Conservation (phyloP, 805 yeast genomes). For the Candida jianshihensis region DNA sequence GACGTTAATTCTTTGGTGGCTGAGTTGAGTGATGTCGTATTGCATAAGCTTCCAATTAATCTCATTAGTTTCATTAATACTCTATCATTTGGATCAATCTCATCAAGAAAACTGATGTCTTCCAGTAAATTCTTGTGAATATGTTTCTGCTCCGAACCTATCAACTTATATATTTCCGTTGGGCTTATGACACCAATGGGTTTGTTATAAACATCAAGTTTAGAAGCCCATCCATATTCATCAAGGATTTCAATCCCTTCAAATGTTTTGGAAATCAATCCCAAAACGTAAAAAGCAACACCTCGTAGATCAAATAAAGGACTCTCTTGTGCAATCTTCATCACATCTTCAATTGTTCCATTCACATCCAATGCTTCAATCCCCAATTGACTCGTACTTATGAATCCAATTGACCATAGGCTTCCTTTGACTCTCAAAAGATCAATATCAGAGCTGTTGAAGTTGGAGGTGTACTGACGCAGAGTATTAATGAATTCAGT, state of each 20-base stretch:
- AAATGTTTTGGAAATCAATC: slow-evolving; percentile 60
- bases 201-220: slow-evolving; percentile 33
- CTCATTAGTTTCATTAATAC: slow-evolving; percentile 24
- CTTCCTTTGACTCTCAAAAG: slow-evolving; percentile 56
- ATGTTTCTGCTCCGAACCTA: slow-evolving; percentile 12
- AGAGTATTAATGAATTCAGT: slow-evolving; percentile 31
- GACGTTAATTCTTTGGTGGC: slow-evolving; percentile 52
- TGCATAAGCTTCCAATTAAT: slow-evolving; percentile 48
- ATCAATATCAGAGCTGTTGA: slow-evolving; percentile 26
- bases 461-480: no score
- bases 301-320: slow-evolving; percentile 60
- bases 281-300: slow-evolving; percentile 70
- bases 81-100: slow-evolving; percentile 19
- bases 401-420: slow-evolving; percentile 82
- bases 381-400: slow-evolving; percentile 69
- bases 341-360: slow-evolving; percentile 46
- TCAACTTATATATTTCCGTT: slow-evolving; percentile 23
- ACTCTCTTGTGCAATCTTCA: slow-evolving; percentile 40
- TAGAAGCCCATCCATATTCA: slow-evolving; percentile 68
- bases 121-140: slow-evolving; percentile 4
- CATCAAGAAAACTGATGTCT: slow-evolving; percentile 5
- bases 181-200: slow-evolving; percentile 40
- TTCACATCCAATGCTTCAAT: slow-evolving; percentile 49
- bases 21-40: slow-evolving; percentile 43
- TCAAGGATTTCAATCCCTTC: slow-evolving; percentile 84